Conservation (phyloP, 768 basidiomycete species). For the Coprinopsis marcescibilis region DNA sequence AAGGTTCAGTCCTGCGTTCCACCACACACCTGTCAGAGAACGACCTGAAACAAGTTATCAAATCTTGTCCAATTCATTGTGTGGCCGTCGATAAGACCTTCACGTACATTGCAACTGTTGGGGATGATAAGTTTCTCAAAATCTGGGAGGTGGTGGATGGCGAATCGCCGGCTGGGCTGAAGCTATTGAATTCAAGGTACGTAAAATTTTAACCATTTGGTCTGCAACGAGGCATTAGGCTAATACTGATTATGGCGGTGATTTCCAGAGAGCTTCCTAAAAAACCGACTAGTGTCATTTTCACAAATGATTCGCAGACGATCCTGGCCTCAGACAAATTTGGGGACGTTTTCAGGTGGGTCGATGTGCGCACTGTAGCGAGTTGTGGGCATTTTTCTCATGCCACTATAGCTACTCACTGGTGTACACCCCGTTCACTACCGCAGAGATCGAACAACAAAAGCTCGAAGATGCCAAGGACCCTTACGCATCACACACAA, state of each 20-base stretch:
- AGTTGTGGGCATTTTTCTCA: too few species aligned
- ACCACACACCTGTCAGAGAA: constrained; percentile 29
- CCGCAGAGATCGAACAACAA: constrained; percentile 22
- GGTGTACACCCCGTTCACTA: constrained; percentile 27
- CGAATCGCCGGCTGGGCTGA: constrained; percentile 24
- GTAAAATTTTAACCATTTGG: constrained; percentile 10
- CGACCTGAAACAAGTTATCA: constrained; percentile 27
- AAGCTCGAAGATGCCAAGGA: constrained; percentile 24
- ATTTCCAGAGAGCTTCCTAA: constrained; percentile 71
- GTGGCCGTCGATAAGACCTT: constrained; percentile 42
- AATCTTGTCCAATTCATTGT: constrained; percentile 56
- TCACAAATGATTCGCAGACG: constrained; percentile 54
- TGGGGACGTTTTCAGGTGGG: constrained; percentile 84
- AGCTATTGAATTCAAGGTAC: constrained; percentile 59
- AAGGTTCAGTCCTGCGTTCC: constrained; percentile 45
- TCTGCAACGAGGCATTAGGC: neutral
- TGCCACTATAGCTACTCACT: constrained; percentile 71
- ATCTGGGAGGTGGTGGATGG: constrained; percentile 57
- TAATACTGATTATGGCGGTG: too few species aligned
- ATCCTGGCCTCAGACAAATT: constrained; percentile 92
- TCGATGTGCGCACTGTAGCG: neutral
- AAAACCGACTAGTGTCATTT: constrained; percentile 63
- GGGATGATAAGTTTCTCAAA: constrained; percentile 78
- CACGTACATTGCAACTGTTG: constrained; percentile 52
- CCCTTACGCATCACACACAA: constrained; percentile 56